Percentiles rank a stretch among this genome's conserved stretches.
Conservation (phyloP, 768 basidiomycete genomes). For the Leucosporidium yakuticum region DNA sequence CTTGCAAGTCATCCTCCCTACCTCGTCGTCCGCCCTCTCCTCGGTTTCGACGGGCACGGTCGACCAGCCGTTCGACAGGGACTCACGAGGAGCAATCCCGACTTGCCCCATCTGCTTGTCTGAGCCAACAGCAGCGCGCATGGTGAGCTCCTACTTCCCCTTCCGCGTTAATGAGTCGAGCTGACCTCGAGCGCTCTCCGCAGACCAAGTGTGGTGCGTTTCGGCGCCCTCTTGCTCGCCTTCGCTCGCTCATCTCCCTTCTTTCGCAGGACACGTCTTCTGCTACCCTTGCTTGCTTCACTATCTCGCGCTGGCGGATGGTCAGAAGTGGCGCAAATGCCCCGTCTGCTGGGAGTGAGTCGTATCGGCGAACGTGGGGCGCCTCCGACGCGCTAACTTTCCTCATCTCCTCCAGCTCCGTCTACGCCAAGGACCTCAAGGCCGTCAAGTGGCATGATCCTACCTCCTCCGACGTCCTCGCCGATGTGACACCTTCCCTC, state of each 20-base stretch:
- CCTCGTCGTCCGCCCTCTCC: conserved; percentile 61
- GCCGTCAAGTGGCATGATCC: conserved; percentile 79
- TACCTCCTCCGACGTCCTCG: conserved; percentile 42
- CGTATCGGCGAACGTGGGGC: background rate
- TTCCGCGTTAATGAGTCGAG: too few species aligned
- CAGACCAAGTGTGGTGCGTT: conserved; percentile 18
- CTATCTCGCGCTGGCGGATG: conserved; percentile 37
- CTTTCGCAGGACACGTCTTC: conserved; percentile 61
- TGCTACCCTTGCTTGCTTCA: conserved; percentile 73
- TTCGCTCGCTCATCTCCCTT: conserved; percentile 48
- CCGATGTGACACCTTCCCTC: conserved; percentile 13
- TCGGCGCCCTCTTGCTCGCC: background rate
- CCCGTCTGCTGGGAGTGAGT: conserved; percentile 81
- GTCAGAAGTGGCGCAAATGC: conserved; percentile 65
- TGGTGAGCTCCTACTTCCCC: conserved; percentile 29
- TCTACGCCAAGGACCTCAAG: conserved; percentile 85
- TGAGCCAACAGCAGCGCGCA: conserved; percentile 73
- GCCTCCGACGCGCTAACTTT: background rate
- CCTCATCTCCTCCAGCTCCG: conserved; percentile 46
- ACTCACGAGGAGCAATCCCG: conserved; percentile 43
- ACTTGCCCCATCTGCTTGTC: conserved; percentile 91
- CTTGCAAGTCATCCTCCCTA: conserved; percentile 86
- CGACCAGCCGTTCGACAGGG: conserved; percentile 21
- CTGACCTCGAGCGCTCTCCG: background rate
- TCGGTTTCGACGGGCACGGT: conserved; percentile 50